Evolutionary conservation across 2,329 filamentous ascomycete species (phyloP).

Genomic region (Dothiorella sarmentorum): DNA sequence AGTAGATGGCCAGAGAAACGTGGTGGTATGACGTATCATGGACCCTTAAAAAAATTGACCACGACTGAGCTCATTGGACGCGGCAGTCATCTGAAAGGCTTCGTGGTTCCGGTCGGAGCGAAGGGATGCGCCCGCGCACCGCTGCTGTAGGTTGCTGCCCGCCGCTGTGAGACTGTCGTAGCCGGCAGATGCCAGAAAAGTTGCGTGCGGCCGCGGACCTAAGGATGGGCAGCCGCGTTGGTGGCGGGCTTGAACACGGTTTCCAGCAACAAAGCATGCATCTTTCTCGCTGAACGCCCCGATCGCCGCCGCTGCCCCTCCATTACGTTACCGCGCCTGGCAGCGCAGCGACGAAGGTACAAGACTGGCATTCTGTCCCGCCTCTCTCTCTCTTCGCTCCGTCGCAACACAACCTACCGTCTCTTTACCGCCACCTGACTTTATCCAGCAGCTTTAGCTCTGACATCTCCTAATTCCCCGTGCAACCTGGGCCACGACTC

Average conservation of each 20-base stretch:
- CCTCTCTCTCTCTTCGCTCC: neutral
- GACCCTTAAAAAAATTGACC: conserved; percentile 10
- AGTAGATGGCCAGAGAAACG: neutral
- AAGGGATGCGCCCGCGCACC: conserved; percentile 1
- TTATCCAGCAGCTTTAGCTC: conserved; percentile 5
- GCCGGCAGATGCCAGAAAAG: too few species aligned
- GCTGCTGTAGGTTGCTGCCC: neutral
- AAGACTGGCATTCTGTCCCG: neutral
- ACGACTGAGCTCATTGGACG: neutral
- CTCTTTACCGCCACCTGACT: neutral
- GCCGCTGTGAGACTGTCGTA: neutral
- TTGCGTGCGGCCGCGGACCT: conserved; percentile 6
- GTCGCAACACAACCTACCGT: too few species aligned
- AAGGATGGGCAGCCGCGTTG: conserved; percentile 1
- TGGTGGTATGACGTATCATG: conserved; percentile 5
- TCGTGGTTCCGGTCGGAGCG: neutral
- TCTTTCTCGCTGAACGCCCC: neutral
- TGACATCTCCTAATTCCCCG: conserved; percentile 4
- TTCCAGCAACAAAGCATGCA: conserved; percentile 8
- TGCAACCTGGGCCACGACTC: conserved; percentile 4
- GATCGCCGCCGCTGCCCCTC: conserved; percentile 17
- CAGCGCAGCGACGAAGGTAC: conserved; percentile 1
- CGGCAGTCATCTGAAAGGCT: neutral
- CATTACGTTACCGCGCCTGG: conserved; percentile 15
- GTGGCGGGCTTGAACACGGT: too few species aligned